Base-by-base conservation (phyloP, 2,329 filamentous ascomycete species). In the Biscogniauxia sp. region DNA sequence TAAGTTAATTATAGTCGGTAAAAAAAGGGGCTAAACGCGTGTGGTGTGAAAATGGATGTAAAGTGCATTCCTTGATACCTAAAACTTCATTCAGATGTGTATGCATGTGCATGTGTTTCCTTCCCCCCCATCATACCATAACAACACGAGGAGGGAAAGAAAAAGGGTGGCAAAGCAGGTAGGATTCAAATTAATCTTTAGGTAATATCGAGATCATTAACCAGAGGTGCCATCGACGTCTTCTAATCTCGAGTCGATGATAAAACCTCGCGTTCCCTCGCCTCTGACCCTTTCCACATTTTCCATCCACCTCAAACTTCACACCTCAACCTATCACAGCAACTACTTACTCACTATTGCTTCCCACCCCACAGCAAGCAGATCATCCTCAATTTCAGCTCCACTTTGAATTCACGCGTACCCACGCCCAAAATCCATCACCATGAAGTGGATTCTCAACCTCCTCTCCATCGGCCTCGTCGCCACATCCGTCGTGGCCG, bases 401-500 rank as follows among this genome's bases (percentile, higher is more conserved):
- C 13, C 37, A 60, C 37, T 5, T 50, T 8, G 9, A 37, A 15
- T 37, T 37, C 37, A 45, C 2, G 15, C 54, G 13, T 37, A 17
- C n/a, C 45, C 52, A 5, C 7, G 20, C 57, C 55, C 23, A 25
- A 49, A 51, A 56, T 23, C 53, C 19, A 5, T 59, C 62, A 71
- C 53, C 19, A 73, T 73, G 71, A 70, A 68, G 70, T 69, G 64
- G 65, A 19, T 53, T 50, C 19, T 63, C 51, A 64, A 60, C 20
- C 60, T 72, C 51, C 54, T 72, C 50, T 64, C 71, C 23, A 58
- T 72, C 5, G 68, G 66, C 61, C 62, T 69, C 20, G 56, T 68
- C 50, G 67, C 64, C 62, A 58, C 61, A 17, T 64, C 59, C 23
- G 61, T 60, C 32, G 62, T 60, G 17, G 69, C 71, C 55, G 63